Percentiles rank a stretch among this genome's conserved stretches.
Evolutionary conservation across 1,284 basidiomycete genomes (phyloP).

Genomic region (Sanghuangporus sanghuang): DNA sequence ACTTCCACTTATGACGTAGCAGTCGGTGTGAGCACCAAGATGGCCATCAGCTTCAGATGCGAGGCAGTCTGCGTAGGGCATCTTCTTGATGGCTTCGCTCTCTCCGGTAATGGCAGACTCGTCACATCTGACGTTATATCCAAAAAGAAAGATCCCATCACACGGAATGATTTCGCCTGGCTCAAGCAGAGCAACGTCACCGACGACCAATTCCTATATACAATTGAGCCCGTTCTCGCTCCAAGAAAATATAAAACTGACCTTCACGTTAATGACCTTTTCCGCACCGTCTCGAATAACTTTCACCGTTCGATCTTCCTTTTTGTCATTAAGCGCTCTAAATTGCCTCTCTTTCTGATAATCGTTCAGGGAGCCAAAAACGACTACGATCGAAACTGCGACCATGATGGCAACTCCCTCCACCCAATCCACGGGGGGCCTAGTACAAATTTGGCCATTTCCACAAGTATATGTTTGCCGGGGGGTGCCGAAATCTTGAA

Average conservation of each 20-base stretch:
- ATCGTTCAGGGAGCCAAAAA: conserved; percentile 86
- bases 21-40: conserved; percentile 65
- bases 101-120: conserved; percentile 96
- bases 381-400: conserved; percentile 80
- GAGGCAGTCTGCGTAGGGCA: conserved; percentile 71
- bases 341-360: conserved; percentile 98
- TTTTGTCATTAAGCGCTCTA: conserved; percentile 56
- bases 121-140: conserved; percentile 94
- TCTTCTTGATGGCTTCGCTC: conserved; percentile 91
- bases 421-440: conserved; percentile 88
- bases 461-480: conserved; percentile 41
- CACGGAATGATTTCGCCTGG: conserved; percentile 95
- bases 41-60: conserved; percentile 24
- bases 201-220: conserved; percentile 83
- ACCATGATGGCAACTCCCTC: conserved; percentile 83
- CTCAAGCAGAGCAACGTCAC: conserved; percentile 88
- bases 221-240: background rate
- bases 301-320: conserved; percentile 87
- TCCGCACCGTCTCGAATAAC: conserved; percentile 84
- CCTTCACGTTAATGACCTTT: conserved; percentile 66
- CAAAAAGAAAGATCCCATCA: conserved; percentile 90
- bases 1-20: conserved; percentile 90
- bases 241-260: conserved; percentile 24
- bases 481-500: conserved; percentile 79
- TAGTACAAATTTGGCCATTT: conserved; percentile 29